phyloP scores from a whole-genome alignment of 1,139 yeast species.

The Kodamaea sp. region DNA sequence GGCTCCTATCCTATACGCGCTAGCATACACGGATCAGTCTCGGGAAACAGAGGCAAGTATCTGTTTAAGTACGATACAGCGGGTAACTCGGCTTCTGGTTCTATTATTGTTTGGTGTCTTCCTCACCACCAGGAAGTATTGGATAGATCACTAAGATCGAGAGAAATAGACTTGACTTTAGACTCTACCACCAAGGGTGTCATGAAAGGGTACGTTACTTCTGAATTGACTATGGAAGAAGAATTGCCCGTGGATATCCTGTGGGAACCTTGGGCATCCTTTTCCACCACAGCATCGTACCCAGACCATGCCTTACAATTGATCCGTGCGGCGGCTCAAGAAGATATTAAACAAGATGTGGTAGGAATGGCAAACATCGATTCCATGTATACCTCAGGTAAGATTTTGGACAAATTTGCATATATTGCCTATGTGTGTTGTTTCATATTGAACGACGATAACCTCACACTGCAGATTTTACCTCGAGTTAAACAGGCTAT shows the following conservation, averaged over 20 bases:
- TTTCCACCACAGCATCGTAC: constrained; percentile 30
- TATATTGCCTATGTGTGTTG: constrained; percentile 66
- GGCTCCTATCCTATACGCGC: constrained; percentile 35
- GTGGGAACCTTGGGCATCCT: constrained; percentile 62
- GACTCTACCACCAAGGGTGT: constrained; percentile 72
- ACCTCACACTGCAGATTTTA: constrained; percentile 45
- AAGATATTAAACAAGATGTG: constrained; percentile 58
- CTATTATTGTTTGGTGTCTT: constrained; percentile 50
- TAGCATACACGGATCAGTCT: constrained; percentile 26
- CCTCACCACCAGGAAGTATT: constrained; percentile 69
- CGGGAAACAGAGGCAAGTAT: constrained; percentile 30
- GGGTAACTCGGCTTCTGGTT: constrained; percentile 33
- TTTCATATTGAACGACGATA: constrained; percentile 51
- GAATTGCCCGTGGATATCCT: constrained; percentile 51
- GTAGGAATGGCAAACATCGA: constrained; percentile 62
- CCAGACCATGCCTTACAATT: constrained; percentile 35
- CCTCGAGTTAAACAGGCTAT: constrained; percentile 60
- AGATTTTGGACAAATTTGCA: constrained; percentile 72
- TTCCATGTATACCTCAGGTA: constrained; percentile 76
- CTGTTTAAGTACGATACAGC: constrained; percentile 28
- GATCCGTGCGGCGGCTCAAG: constrained; percentile 50
- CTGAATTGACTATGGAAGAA: constrained; percentile 48
- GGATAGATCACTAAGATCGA: constrained; percentile 15
- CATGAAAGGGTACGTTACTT: constrained; percentile 60
- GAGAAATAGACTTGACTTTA: constrained; percentile 40